phyloP scores from a whole-genome alignment of 1,284 basidiomycete genomes.

The Ceratobasidium sp. region DNA sequence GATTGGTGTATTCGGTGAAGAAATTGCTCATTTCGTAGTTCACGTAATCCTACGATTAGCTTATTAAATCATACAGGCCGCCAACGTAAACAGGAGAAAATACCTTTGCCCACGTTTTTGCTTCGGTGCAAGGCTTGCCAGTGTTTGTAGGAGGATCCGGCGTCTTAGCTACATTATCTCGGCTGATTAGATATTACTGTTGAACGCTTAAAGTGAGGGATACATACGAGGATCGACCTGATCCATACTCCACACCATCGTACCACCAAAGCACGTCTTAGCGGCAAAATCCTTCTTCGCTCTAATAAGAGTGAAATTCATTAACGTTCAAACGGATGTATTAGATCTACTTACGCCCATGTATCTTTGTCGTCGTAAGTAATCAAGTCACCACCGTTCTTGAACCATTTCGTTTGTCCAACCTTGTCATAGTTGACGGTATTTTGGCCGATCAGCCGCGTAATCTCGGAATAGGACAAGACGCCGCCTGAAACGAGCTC shows the following conservation, averaged over 20 bases:
- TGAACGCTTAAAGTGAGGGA: neutral
- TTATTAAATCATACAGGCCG: neutral
- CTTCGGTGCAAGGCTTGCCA: constrained; percentile 29
- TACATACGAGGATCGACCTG: constrained; percentile 31
- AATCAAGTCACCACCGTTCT: constrained; percentile 37
- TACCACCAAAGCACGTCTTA: constrained; percentile 34
- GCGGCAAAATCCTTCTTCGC: constrained; percentile 34
- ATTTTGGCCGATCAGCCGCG: constrained; percentile 23
- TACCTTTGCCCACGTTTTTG: constrained; percentile 28
- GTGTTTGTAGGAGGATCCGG: neutral
- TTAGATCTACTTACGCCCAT: constrained; percentile 8
- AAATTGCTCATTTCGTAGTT: constrained; percentile 14
- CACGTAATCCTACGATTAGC: constrained; percentile 20
- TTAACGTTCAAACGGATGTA: neutral
- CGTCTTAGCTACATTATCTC: neutral
- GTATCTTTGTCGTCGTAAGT: constrained; percentile 35
- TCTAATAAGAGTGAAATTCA: neutral
- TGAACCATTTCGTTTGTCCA: constrained; percentile 37
- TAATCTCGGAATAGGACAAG: constrained; percentile 35
- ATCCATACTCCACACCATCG: constrained; percentile 39
- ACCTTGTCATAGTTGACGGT: constrained; percentile 31
- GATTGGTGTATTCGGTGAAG: constrained; percentile 33
- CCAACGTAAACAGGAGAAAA: neutral
- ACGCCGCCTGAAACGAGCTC: constrained; percentile 2
- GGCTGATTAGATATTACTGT: no score